Evolutionary conservation across 2,329 filamentous ascomycete species (phyloP), one percentile per base, ranked within the genome.

Genomic region (Talaromyces sp.): DNA sequence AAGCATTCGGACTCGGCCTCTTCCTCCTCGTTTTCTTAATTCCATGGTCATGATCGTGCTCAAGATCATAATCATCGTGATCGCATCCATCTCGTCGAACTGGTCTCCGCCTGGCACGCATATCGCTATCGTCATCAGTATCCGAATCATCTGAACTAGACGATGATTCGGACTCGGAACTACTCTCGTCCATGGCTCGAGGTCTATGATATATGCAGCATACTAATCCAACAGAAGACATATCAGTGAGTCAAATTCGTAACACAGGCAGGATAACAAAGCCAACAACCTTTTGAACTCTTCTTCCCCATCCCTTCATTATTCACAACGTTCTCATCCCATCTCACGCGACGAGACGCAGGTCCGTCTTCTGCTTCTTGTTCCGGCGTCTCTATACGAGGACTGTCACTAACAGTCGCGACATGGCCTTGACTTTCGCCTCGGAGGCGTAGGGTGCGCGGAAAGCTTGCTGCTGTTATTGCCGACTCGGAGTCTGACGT

Each of bases 191-290:
- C 3, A 92, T 88, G 11, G 84, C 86, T 70, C 90, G 90, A 7
- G 92, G 89, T 67, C 90, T 90, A 81, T 97, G 94, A 80, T 97
- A 99, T 78, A 99, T 99, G 78, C 95, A 99, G 85, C 95, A 99
- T n/a, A 98, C 95, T 96, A 58, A 37, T 9, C 25, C 45, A 17
- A 49, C 8, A 25, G 22, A 11, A 49, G 37, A 56, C 1, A 19
- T 2, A 22, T 56, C 2, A 37, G 31, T 10, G n/a, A 27, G 33
- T 37, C 33, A 60, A 7, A 27, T 50, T 6, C 39, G 47, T 4
- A 10, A 54, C 8, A 39, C 52, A 13, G 1, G 31, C n/a, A 31
- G n/a, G 7, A 19, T 31, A 17, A 25, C 13, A 19, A 56, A 1
- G n/a, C n/a, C 13, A 35, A 71, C 78, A 39, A 94, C 92, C 91